Base-by-base conservation (phyloP, 495 filamentous ascomycete species). In the Oidiodendron maius region DNA sequence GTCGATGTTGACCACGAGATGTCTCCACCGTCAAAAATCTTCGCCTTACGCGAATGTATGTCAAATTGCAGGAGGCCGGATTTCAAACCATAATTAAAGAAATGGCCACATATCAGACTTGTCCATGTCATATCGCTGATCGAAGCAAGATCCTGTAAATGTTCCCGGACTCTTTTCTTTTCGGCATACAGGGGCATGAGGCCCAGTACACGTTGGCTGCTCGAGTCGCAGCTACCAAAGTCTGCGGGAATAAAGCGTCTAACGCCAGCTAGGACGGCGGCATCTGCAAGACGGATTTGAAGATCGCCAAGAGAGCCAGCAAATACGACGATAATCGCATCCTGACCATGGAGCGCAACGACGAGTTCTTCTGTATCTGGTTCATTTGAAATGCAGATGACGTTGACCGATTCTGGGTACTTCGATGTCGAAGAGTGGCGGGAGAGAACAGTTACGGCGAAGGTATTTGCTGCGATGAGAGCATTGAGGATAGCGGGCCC, bases 231-330 rank as follows among this genome's bases (percentile, higher is more conserved):
- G 16, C 82, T 82, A n/a, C 79, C 79, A 46, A 70, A 83, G 47
- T 77, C 86, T 15, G 74, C 76, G 0, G 82, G 83, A 24, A 87
- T 66, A 51, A 81, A 80, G 21, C 80, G 72, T 56, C 71, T 64
- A 0, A 86, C 77, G 10, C 71, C 70, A 0, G 76, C 80, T 0
- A 71, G 68, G 8, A 76, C 55, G 1, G 80, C 74, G 0, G 81
- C 83, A 32, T 85, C 78, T 13, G 84, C 67, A 22, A 83, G 64
- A 0, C 53, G 45, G 8, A 59, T 59, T 50, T 85, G 78, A 0
- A 51, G 54, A 1, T 52, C 50, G 16, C 76, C 30, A 0, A 60
- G 64, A 0, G 48, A 36, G 4, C 61, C 51, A 17, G 61, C 64
- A 3, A 84, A 55, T 4, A 70, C 51, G 21, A 71, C 78, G 32